phyloP scores from a whole-genome alignment of 2,329 filamentous ascomycete species.

The Metarhizium anisopliae region DNA sequence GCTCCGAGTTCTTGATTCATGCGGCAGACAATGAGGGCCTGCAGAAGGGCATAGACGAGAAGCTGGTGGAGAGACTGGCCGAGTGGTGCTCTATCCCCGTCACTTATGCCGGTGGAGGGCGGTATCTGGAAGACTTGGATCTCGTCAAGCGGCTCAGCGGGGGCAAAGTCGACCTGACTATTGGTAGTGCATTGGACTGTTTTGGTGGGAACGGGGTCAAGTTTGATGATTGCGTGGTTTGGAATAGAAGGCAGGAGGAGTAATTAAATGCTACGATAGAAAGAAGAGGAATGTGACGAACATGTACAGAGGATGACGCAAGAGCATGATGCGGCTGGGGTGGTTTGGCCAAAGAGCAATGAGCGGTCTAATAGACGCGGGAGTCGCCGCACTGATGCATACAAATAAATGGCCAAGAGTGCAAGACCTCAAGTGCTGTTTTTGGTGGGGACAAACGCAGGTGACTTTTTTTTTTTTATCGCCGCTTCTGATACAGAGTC shows the following conservation, averaged over 20 bases:
- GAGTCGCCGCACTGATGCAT: no score
- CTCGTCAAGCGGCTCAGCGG: slow-evolving; percentile 68
- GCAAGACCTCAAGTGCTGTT: no score
- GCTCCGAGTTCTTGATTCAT: slow-evolving; percentile 94
- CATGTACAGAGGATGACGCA: neutral
- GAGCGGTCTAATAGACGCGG: no score
- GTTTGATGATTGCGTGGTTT: slow-evolving; percentile 80
- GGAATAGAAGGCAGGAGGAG: slow-evolving; percentile 51
- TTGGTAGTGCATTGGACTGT: slow-evolving; percentile 91
- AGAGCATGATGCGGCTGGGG: no score
- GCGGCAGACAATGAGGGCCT: slow-evolving; percentile 94
- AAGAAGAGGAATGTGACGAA: no score
- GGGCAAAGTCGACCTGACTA: slow-evolving; percentile 85
- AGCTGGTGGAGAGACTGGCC: slow-evolving; percentile 66
- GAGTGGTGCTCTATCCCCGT: slow-evolving; percentile 88
- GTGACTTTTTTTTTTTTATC: no score
- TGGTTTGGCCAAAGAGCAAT: no score
- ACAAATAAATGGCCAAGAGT: no score
- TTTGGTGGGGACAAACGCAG: no score
- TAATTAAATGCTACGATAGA: neutral
- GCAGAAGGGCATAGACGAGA: slow-evolving; percentile 82
- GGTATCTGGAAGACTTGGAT: slow-evolving; percentile 72
- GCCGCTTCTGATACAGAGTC: no score
- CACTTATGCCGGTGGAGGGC: slow-evolving; percentile 92
- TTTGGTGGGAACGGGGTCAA: slow-evolving; percentile 84